phyloP scores from a whole-genome alignment of 495 filamentous ascomycete species.

The Trichoderma asperelloides region DNA sequence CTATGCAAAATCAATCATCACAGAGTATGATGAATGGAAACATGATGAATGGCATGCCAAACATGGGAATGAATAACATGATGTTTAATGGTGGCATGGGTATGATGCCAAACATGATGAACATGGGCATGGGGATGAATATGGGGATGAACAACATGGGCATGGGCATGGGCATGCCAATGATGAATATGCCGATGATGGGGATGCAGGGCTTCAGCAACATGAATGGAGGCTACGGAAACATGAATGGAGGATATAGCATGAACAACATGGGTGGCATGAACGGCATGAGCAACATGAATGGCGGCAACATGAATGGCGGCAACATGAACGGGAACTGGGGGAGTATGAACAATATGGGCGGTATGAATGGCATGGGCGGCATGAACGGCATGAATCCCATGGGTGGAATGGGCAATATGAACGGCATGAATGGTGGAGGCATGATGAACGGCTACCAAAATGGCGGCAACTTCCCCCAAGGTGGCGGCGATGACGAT shows the following conservation, averaged over 20 bases:
- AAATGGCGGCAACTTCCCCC: constrained; percentile 20
- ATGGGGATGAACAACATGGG: constrained; percentile 12
- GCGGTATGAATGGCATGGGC: constrained; percentile 29
- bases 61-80: constrained; percentile 41
- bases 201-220: constrained; percentile 36
- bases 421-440: constrained; percentile 26
- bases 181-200: constrained; percentile 17
- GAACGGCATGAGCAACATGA: constrained; percentile 37
- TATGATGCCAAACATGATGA: constrained; percentile 29
- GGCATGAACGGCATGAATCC: constrained; percentile 29
- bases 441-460: constrained; percentile 23
- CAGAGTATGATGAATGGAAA: constrained; percentile 31
- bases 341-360: constrained; percentile 19
- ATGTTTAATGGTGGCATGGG: constrained; percentile 37
- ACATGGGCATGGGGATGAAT: constrained; percentile 30
- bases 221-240: constrained; percentile 39
- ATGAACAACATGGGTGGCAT: constrained; percentile 17
- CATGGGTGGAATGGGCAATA: constrained; percentile 5
- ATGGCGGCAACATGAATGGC: constrained; percentile 17
- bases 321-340: constrained; percentile 22
- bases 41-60: constrained; percentile 31
- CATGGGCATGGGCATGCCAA: constrained; percentile 17
- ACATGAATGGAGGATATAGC: constrained; percentile 15
- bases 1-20: constrained; percentile 41
- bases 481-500: constrained; percentile 65